A percentile compares a stretch with the other conserved stretches of the same genome.
phyloP scores from a whole-genome alignment of 306 rosid genomes.

The Dryas alaskensis region DNA sequence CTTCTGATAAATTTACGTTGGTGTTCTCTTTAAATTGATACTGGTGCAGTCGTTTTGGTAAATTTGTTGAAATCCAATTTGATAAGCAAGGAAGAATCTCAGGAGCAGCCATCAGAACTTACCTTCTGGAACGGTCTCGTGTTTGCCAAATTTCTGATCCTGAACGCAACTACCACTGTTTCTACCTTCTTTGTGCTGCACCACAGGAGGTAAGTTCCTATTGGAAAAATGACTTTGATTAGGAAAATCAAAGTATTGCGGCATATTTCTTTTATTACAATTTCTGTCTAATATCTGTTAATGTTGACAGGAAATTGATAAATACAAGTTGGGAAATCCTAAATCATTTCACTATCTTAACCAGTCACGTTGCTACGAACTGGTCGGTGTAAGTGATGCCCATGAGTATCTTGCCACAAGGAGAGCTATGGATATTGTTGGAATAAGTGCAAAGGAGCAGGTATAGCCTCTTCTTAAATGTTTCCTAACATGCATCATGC shows the following conservation, averaged over 20 bases:
- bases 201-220: conserved; percentile 79
- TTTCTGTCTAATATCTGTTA: conserved; percentile 23
- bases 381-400: conserved; percentile 78
- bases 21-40: conserved; percentile 24
- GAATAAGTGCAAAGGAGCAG: conserved; percentile 92
- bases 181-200: conserved; percentile 97
- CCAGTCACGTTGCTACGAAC: conserved; percentile 86
- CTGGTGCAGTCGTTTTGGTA: conserved; percentile 87
- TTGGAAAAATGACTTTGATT: conserved; percentile 17
- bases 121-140: conserved; percentile 96
- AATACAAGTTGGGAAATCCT: conserved; percentile 85
- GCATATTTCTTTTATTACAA: conserved; percentile 25
- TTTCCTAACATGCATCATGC: not conserved
- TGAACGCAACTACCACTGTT: conserved; percentile 98
- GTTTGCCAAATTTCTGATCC: conserved; percentile 99
- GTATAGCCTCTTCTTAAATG: conserved; percentile 42
- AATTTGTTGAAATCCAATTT: conserved; percentile 96
- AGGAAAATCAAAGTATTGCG: conserved; percentile 10
- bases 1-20: conserved; percentile 23
- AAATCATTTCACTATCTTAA: conserved; percentile 93
- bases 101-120: conserved; percentile 97
- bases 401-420: conserved; percentile 97
- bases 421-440: conserved; percentile 98
- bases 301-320: conserved; percentile 83
- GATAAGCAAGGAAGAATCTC: conserved; percentile 98